Evolutionary conservation across 176 grass and related monocot species (phyloP).

Genomic region (Musa beccarii): DNA sequence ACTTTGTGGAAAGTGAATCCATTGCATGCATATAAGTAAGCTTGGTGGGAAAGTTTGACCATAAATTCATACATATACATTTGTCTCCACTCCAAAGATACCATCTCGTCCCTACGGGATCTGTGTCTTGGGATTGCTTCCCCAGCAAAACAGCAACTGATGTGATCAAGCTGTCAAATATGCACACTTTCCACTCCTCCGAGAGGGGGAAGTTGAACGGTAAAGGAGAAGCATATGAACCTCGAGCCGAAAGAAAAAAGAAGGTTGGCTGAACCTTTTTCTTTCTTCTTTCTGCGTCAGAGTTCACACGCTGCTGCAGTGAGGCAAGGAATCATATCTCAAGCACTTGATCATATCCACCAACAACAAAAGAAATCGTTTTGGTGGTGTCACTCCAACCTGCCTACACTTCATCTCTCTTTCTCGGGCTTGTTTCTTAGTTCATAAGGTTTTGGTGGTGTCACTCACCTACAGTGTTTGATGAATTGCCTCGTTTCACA

Average conservation of each 20-base stretch:
- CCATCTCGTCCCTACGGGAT: neutral
- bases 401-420: neutral
- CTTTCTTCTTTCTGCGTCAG: neutral
- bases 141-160: neutral
- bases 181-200: neutral
- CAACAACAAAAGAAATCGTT: too few relatives aligned
- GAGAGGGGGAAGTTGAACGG: neutral
- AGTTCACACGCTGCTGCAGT: slow-evolving; percentile 1
- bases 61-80: too few relatives aligned
- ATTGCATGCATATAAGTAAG: too few relatives aligned
- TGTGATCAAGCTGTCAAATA: neutral
- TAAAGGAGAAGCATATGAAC: neutral
- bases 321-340: neutral
- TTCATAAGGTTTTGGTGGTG: neutral
- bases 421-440: neutral
- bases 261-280: neutral
- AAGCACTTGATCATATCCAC: neutral
- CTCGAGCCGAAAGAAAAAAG: neutral
- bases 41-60: too few relatives aligned
- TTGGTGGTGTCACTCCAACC: neutral
- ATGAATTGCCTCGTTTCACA: neutral
- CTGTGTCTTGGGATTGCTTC: too few relatives aligned
- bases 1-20: too few relatives aligned
- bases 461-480: neutral
- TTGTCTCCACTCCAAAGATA: neutral